Evolutionary conservation across 1,284 basidiomycete species (phyloP).

Genomic region (Ustilago shanxiensis): DNA sequence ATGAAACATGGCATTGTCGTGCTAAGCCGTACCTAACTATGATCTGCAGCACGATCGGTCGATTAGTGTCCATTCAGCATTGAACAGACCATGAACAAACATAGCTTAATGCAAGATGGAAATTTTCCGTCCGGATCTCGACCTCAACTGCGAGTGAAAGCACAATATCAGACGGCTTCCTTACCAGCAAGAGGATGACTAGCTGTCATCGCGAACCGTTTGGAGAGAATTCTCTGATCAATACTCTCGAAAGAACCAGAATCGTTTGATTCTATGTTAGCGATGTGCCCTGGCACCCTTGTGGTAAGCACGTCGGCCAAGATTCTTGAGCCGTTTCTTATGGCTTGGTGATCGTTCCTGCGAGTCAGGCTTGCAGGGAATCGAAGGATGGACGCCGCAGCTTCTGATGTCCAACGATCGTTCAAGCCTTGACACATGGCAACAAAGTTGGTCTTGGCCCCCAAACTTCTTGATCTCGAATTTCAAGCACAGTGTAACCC

Average conservation of each 20-base stretch:
- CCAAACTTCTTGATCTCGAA: neutral
- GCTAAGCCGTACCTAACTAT: neutral
- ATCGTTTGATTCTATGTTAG: neutral
- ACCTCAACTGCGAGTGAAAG: neutral
- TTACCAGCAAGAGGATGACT: neutral
- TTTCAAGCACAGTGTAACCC: neutral
- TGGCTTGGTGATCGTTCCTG: neutral
- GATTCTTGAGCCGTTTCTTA: neutral
- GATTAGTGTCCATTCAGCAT: neutral
- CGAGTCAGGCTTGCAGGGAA: neutral
- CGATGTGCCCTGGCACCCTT: neutral
- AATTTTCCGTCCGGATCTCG: neutral
- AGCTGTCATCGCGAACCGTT: no score
- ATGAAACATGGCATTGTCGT: neutral
- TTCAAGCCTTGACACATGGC: neutral
- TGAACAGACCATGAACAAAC: constrained; percentile 2
- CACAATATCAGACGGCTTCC: neutral
- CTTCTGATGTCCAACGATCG: neutral
- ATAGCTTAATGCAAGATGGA: neutral
- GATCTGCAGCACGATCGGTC: neutral
- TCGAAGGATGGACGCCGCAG: neutral
- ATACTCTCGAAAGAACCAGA: no score
- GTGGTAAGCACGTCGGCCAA: constrained; percentile 4
- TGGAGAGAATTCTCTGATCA: no score
- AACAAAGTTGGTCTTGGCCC: neutral